Evolutionary conservation across 1,284 basidiomycete genomes (phyloP).

Genomic region (Leccinum solheimii): DNA sequence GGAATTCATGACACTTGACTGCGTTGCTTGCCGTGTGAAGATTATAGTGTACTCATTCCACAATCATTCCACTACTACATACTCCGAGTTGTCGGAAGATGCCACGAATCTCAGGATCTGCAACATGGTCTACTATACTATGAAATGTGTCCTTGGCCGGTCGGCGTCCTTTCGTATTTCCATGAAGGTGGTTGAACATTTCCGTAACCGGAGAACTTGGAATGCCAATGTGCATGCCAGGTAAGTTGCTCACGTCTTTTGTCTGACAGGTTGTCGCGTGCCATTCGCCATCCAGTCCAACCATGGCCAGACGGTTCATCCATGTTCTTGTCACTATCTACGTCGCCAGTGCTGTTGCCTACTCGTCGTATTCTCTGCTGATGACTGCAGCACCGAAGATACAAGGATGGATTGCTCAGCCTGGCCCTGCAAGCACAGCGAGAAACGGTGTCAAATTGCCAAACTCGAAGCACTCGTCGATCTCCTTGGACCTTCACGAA

Average conservation of each 20-base stretch:
- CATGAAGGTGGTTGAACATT: background rate
- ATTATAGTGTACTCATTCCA: background rate
- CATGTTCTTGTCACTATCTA: slow-evolving; percentile 28
- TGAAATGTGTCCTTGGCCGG: background rate
- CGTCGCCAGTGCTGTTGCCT: slow-evolving; percentile 33
- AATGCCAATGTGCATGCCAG: slow-evolving; percentile 24
- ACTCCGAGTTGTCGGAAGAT: background rate
- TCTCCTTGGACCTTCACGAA: slow-evolving; percentile 10
- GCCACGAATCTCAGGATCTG: background rate
- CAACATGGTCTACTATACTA: background rate
- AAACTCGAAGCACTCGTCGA: slow-evolving; percentile 1
- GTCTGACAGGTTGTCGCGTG: background rate
- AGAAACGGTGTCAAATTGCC: background rate
- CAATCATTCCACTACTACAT: background rate
- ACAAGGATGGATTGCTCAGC: slow-evolving; percentile 12
- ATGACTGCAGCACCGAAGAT: slow-evolving; percentile 20
- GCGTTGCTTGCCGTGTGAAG: background rate
- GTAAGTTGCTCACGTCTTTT: background rate
- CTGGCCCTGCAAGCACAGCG: background rate
- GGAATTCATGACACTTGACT: slow-evolving; percentile 2
- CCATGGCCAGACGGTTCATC: slow-evolving; percentile 18
- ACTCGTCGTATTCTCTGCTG: slow-evolving; percentile 36
- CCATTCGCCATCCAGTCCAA: background rate
- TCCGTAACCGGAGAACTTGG: background rate
- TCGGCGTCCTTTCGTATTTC: background rate